Evolutionary conservation across 2,329 filamentous ascomycete species (phyloP), one percentile per base, ranked within the genome.

Genomic region (Venturia oleaginea): DNA sequence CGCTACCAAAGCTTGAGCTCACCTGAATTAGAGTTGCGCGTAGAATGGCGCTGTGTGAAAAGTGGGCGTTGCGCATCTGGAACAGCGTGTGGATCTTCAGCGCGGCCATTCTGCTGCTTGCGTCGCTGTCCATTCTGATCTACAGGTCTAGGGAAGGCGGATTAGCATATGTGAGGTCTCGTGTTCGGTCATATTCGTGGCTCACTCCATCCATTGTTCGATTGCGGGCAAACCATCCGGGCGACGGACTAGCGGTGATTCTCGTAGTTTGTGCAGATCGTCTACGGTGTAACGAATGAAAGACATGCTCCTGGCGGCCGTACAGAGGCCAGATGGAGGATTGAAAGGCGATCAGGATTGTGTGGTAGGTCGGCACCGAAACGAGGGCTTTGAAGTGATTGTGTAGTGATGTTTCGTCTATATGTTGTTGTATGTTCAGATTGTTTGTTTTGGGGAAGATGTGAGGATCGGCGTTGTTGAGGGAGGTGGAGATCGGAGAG

Each of bases 191-290:
- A 27, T 38, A 34, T 37, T 27, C n/a, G 24, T 66, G 40, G 54
- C 84, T 73, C 81, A 96, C 89, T 93, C 92, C 91, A 97, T 96
- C 92, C 92, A 97, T 80, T 96, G 91, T 78, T 96, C 91, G 68
- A 88, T 84, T 32, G 91, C 89, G 68, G 92, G 92, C 57, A 97
- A 83, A 68, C 83, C 84, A 68, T 87, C 80, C 59, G 93, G 93
- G 77, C 90, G 95, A 70, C 83, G 80, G 72, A 92, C 92, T 75
- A 96, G 81, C 68, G 92, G 92, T 68, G 93, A 97, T 66, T 88
- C 82, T 76, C 88, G 85, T 71, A 97, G 80, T 74, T 83, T 82
- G 71, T 91, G 80, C 70, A 97, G 81, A 77, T 89, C 83, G 68
- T 92, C 90, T 76, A 84, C 81, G 67, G 89, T 84, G 76, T 97